Evolutionary conservation across 225 moss, liverwort and hornwort genomes (phyloP).

Genomic region (Pleurozium schreberi): DNA sequence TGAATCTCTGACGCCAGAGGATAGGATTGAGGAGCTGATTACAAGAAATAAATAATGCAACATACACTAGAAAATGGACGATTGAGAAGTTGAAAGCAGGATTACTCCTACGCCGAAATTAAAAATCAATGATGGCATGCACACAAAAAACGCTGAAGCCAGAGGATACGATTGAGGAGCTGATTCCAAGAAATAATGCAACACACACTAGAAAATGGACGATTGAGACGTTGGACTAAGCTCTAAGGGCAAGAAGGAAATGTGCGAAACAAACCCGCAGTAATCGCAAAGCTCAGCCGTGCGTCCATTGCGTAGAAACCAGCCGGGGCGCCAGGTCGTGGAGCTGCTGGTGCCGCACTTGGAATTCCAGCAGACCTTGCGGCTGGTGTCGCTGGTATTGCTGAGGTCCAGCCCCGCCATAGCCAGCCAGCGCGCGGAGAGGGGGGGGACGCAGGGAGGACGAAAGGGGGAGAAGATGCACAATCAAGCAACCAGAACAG

Average conservation of each 20-base stretch:
- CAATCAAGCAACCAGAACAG: constrained; percentile 13
- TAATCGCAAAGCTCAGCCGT: constrained; percentile 48
- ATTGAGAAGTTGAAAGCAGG: background rate
- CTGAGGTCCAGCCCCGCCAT: constrained; percentile 29
- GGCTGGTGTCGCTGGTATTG: background rate
- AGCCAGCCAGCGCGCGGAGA: background rate
- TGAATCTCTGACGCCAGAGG: background rate
- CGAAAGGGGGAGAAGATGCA: background rate
- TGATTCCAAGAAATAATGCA: background rate
- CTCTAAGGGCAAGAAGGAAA: background rate
- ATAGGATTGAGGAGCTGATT: background rate
- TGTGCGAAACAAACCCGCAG: constrained; percentile 28
- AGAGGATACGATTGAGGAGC: background rate
- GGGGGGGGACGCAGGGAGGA: background rate
- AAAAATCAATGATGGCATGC: background rate
- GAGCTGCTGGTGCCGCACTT: constrained; percentile 58
- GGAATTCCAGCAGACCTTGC: constrained; percentile 50
- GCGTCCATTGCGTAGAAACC: constrained; percentile 39
- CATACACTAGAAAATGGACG: background rate
- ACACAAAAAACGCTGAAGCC: background rate
- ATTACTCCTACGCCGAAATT: background rate
- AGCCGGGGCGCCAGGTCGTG: constrained; percentile 48
- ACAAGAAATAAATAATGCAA: background rate
- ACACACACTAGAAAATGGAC: background rate
- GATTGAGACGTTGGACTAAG: background rate